Evolutionary conservation across 2,329 filamentous ascomycete genomes (phyloP), one percentile per base, ranked within the genome.

Genomic region (Fusarium sororula): DNA sequence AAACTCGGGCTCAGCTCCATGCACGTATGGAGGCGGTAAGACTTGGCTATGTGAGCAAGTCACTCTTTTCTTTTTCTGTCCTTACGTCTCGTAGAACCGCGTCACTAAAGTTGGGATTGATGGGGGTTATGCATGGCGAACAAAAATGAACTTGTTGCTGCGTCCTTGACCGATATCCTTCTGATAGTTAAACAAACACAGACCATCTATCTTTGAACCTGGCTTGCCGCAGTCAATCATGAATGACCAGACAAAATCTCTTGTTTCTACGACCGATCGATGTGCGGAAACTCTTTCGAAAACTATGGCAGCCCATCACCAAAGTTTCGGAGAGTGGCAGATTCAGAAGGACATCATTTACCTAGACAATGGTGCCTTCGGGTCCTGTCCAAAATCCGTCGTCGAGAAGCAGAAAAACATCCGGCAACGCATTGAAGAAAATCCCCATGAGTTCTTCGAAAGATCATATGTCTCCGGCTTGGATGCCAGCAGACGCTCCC

Each of bases 391-490:
- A 22, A 59, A 20, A 1, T 35, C 42, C n/a, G n/a, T 59, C 11
- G 32, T 30, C 5, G 42, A 47, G 42, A 48, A 59, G 42, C 56
- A 59, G 13, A 59, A 7, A 45, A 44, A 4, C n/a, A 48, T 59
- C 7, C 56, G 41, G 3, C 42, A 48, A n/a, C 4, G 24, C 6
- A 59, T 59, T 10, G 56, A 59, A 48, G 41, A 47, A 20, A 59
- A 59, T 3, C 56, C 56, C 18, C 56, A 59, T 30, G 41, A 59
- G 26, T 38, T 59, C 32, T 59, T 59, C 32, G 56, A 47, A 38
- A 44, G 56, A 30, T 26, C 56, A 15, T 59, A 48, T 2, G n/a
- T 47, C 13, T 37, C 41, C 0, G 37, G 30, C 17, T 45, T 48
- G 42, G 56, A 59, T 6, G 30, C 42, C 20, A 59, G 41, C 9